A percentile compares a stretch with the other conserved stretches of the same genome.
These are phyloP conservation scores for Pichiaceae sp. DNA, from an alignment of 1,139 yeast species.

Conservation along the genomic window DNA sequence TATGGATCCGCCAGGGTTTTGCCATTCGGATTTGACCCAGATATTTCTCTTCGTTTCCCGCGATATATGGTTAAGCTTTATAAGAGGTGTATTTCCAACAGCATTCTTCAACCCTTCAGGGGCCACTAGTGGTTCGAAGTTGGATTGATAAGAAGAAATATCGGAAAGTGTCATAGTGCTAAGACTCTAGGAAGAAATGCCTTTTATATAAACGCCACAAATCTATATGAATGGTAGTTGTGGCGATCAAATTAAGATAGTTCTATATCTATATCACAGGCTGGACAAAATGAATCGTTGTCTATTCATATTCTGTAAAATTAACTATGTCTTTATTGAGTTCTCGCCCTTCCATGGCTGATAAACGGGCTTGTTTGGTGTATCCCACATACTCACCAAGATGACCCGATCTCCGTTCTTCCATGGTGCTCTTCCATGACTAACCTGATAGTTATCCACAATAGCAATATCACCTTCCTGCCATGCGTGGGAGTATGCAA, in stretches of 20 bases:
- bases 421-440: constrained; percentile 22
- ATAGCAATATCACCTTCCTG: constrained; percentile 25
- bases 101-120: constrained; percentile 14
- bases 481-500: constrained; percentile 21
- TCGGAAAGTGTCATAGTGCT: too few relatives aligned
- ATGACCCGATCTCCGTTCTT: constrained; percentile 7
- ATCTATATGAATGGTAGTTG: too few relatives aligned
- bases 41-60: constrained; percentile 67
- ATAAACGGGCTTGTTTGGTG: constrained; percentile 9
- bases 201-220: too few relatives aligned
- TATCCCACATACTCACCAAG: constrained; percentile 13
- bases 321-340: too few relatives aligned
- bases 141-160: constrained; percentile 14
- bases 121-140: constrained; percentile 15
- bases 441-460: constrained; percentile 27
- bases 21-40: constrained; percentile 83
- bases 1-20: constrained; percentile 93
- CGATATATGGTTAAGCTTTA: constrained; percentile 57
- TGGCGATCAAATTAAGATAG: too few relatives aligned
- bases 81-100: constrained; percentile 80
- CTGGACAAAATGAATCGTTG: too few relatives aligned
- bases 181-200: too few relatives aligned
- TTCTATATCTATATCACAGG: too few relatives aligned
- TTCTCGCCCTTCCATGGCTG: too few relatives aligned
- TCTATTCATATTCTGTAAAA: too few relatives aligned